Percentiles rank a stretch among this genome's conserved stretches.
phyloP scores from a whole-genome alignment of 805 yeast genomes.

The Saccharomyces mikatae region DNA sequence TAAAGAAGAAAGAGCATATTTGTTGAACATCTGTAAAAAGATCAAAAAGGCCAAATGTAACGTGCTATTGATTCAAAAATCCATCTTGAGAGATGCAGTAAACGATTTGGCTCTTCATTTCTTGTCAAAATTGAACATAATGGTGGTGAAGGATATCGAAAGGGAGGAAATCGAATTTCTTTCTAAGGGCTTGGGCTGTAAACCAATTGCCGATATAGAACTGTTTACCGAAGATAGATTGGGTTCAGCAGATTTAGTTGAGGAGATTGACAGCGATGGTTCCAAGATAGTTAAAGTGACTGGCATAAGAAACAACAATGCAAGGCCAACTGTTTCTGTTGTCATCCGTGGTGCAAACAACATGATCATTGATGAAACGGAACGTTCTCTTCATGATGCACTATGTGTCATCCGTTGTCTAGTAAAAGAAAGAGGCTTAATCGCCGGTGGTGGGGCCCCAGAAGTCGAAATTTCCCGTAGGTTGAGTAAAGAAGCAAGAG shows the following conservation, averaged over 20 bases:
- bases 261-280: constrained; percentile 83
- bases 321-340: constrained; percentile 65
- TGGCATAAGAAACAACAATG: constrained; percentile 48
- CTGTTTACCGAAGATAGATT: constrained; percentile 87
- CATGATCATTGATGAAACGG: constrained; percentile 89
- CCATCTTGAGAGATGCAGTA: constrained; percentile 91
- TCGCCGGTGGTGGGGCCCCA: constrained; percentile 99
- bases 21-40: constrained; percentile 89
- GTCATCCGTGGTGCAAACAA: constrained; percentile 92
- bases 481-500: constrained; percentile 60
- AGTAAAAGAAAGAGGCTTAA: constrained; percentile 78
- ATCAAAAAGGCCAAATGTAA: constrained; percentile 96
- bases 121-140: constrained; percentile 80
- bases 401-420: constrained; percentile 88
- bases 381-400: constrained; percentile 95
- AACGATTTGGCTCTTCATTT: constrained; percentile 92
- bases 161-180: constrained; percentile 94
- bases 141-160: constrained; percentile 93
- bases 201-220: constrained; percentile 93
- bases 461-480: constrained; percentile 82
- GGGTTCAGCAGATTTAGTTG: constrained; percentile 86
- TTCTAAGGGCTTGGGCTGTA: constrained; percentile 75
- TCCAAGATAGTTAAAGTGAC: constrained; percentile 84
- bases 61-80: constrained; percentile 80
- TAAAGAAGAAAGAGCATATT: constrained; percentile 94